A percentile compares a stretch with the other conserved stretches of the same genome.
phyloP scores from a whole-genome alignment of 768 basidiomycete species.

The Amanita jacksonii region DNA sequence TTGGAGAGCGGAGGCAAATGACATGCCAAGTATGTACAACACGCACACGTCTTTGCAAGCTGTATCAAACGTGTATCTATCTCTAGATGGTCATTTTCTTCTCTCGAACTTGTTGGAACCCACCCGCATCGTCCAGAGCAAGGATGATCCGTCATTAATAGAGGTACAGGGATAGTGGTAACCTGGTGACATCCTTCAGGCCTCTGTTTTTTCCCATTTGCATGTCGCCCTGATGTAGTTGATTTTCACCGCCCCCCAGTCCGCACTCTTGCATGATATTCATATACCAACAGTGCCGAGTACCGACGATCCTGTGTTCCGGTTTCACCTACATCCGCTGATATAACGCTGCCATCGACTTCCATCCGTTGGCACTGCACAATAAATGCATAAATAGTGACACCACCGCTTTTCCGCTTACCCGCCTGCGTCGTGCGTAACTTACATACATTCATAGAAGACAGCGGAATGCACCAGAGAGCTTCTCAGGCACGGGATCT shows the following conservation, averaged over 20 bases:
- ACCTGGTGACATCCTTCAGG: background rate
- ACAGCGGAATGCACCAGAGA: background rate
- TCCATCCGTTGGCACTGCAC: background rate
- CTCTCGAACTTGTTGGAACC: constrained; percentile 36
- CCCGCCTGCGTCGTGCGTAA: background rate
- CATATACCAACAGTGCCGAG: too few relatives aligned
- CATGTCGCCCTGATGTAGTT: background rate
- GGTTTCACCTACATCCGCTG: background rate
- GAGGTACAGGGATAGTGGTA: too few relatives aligned
- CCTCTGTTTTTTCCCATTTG: background rate
- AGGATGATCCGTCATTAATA: constrained; percentile 14
- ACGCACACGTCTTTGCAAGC: constrained; percentile 2
- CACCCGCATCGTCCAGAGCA: constrained; percentile 31
- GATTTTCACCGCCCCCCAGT: too few relatives aligned
- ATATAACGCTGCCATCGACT: background rate
- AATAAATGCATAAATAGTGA: background rate
- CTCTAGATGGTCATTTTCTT: constrained; percentile 35
- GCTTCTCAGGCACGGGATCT: constrained; percentile 3
- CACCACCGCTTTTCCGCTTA: background rate
- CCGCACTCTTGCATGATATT: too few relatives aligned
- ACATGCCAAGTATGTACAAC: constrained; percentile 52
- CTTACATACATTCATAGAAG: background rate
- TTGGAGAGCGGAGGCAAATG: constrained; percentile 69
- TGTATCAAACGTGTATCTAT: background rate
- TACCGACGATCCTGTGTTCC: too few relatives aligned